Base-by-base conservation (phyloP, 495 filamentous ascomycete species). In the Poronia punctata region DNA sequence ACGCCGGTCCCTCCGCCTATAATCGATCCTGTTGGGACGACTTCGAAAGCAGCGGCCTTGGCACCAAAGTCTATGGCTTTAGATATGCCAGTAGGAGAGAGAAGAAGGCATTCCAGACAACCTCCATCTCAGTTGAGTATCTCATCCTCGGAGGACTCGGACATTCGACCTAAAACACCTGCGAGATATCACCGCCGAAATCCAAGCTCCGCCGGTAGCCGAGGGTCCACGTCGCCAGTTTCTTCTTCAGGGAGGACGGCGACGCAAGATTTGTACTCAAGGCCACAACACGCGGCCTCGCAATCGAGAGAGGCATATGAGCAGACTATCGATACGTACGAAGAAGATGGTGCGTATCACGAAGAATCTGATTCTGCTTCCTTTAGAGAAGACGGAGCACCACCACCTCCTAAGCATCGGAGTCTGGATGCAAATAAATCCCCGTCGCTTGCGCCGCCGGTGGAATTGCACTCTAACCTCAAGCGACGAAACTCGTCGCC, bases 401-500 rank as follows among this genome's bases (percentile, higher is more conserved):
- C 77, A 23, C 73, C 71, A 38, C 66, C 66, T 28, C 76, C 66
- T 18, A 42, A 68, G 55, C 53, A 82, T 66, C 66, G 68, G 49
- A 59, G 53, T 34, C 63, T 60, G 49, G 59, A 48, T 42, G 55
- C 49, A 33, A 70, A 64, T 59, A 60, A 53, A 42, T 55, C 64
- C 23, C 50, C 57, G 24, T 55, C 65, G 31, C 72, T 71, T 26
- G 60, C 65, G 23, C 76, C 75, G 23, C 65, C 75, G 4, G 65
- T 76, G 39, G 71, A 64, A 33, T 60, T 48, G 31, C 53, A 55
- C 45, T 32, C 56, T 17, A 67, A 64, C 18, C 58, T 72, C 8
- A 82, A 75, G 51, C 73, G 90, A 20, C 76, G 86, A 5, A 83
- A 80, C 18, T 97, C 93, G 4, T 97, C 93, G 7, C 93, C 93